Percentiles rank a stretch among this genome's conserved stretches.
Conservation (phyloP, 1,284 basidiomycete genomes). For the Malassezia furfur region DNA sequence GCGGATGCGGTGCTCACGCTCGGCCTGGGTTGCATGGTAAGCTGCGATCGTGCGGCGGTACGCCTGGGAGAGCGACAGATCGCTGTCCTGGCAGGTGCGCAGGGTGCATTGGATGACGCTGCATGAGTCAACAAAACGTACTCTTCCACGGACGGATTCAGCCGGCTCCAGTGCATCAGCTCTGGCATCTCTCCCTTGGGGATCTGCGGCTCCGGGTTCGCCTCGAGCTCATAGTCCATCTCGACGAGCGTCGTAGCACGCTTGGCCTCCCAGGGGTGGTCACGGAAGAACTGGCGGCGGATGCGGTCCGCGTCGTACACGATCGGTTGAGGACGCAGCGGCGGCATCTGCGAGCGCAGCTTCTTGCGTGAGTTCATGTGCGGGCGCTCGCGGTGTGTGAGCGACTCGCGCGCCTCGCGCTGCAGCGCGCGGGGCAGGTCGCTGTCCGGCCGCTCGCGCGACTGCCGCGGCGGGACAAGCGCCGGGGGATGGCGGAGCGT, state of each 20-base stretch:
- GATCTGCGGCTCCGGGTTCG: conserved; percentile 49
- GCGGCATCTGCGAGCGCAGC: conserved; percentile 51
- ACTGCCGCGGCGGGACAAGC: conserved; percentile 66
- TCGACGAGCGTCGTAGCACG: conserved; percentile 71
- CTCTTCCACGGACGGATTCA: conserved; percentile 81
- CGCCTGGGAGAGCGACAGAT: conserved; percentile 64
- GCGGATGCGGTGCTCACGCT: conserved; percentile 66
- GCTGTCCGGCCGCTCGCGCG: conserved; percentile 54
- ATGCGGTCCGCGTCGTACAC: conserved; percentile 76
- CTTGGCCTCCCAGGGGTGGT: conserved; percentile 92
- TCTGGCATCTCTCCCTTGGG: conserved; percentile 63
- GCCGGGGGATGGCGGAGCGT: conserved; percentile 79
- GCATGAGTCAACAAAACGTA: conserved; percentile 51
- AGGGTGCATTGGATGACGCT: conserved; percentile 73
- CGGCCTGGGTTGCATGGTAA: conserved; percentile 30
- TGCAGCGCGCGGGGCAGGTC: conserved; percentile 36
- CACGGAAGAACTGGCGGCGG: conserved; percentile 80
- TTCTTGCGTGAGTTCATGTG: conserved; percentile 30
- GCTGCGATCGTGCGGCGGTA: conserved; percentile 54
- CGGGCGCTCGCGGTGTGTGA: conserved; percentile 18
- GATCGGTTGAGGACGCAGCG: conserved; percentile 59
- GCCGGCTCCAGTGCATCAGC: conserved; percentile 59
- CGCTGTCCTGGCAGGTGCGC: conserved; percentile 64
- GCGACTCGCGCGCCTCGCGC: conserved; percentile 9
- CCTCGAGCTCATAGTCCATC: conserved; percentile 50